Evolutionary conservation across 148 eudicot genomes (phyloP).

Genomic region (Mesembryanthemum crystallinum): DNA sequence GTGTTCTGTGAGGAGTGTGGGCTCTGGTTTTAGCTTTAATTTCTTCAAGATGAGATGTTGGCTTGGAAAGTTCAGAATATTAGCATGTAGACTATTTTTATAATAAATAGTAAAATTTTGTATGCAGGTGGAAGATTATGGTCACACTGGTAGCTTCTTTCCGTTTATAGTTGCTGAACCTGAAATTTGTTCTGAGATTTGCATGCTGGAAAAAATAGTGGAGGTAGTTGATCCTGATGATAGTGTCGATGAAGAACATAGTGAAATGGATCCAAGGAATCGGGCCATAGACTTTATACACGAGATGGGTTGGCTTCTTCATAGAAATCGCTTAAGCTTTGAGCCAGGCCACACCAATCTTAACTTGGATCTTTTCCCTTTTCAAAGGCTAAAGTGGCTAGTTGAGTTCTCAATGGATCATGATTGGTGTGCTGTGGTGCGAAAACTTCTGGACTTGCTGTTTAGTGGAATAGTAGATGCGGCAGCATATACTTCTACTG

Average conservation of each 20-base stretch:
- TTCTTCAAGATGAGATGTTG: background rate
- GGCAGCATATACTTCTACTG: constrained; percentile 44
- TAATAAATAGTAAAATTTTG: background rate
- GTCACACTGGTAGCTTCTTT: constrained; percentile 72
- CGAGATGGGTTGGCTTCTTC: constrained; percentile 98
- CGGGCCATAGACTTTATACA: constrained; percentile 73
- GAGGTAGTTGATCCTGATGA: constrained; percentile 39
- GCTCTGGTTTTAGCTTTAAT: background rate
- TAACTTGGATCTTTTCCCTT: constrained; percentile 50
- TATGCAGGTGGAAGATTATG: constrained; percentile 77
- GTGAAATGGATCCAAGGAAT: constrained; percentile 31
- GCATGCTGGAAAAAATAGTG: constrained; percentile 64
- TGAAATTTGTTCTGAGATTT: constrained; percentile 81
- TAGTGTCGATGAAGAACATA: constrained; percentile 25
- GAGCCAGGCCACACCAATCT: constrained; percentile 35
- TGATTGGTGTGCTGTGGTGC: constrained; percentile 83
- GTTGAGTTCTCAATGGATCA: constrained; percentile 71
- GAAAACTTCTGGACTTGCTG: constrained; percentile 60
- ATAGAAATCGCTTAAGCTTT: constrained; percentile 39
- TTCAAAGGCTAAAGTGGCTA: constrained; percentile 68
- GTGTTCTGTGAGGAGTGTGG: background rate
- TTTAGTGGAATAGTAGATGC: constrained; percentile 58
- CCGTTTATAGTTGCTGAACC: constrained; percentile 90
- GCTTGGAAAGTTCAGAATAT: background rate
- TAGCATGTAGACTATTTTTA: background rate